Base-by-base conservation (phyloP, 257 asterid genomes). In the Solanum appendiculatum region DNA sequence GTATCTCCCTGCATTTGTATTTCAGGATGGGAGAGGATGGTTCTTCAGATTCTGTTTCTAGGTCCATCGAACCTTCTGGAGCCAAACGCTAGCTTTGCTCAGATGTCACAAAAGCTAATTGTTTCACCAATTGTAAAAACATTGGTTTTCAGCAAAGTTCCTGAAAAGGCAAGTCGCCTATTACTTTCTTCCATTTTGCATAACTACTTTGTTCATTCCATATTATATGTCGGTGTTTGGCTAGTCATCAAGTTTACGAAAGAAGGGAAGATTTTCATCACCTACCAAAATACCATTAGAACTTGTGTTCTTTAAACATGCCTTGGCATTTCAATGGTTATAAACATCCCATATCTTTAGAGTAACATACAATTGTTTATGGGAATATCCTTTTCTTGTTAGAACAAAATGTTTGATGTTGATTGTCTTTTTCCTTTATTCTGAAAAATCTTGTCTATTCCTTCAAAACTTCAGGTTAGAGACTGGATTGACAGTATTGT, bases 21-120 rank as follows among this genome's bases (percentile, higher is more conserved):
- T 88, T 58, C 92, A 97, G 99, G 98, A 78, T 97, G 98, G 98
- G 98, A 97, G 88, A 94, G 99, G 93, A 97, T 97, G 98, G 99
- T 97, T 89, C 98, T 97, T 86, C 99, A 97, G 90, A 97, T 97
- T 86, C 89, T 97, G 92, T 97, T 97, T 90, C 98, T 97, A 21
- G 98, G 99, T 78, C 98, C 99, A 37, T 97, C 99, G 2, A 95
- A 97, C 92, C 95, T 97, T 88, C 86, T 97, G 92, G 99, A 97
- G 91, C 99, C 99, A 20, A 94, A 93, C 0, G 95, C 97, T 13
- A 94, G 97, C 94, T 97, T 97, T 90, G 95, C 97, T 37, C 99
- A 95, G 89, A 95, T 95, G 98, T 95, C 98, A 4, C 96, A 93
- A 86, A 97, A 95, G 93, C 91, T 97, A 86, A 97, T 97, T 9